Percentiles rank a stretch among this genome's conserved stretches.
Evolutionary conservation across 2,329 filamentous ascomycete species (phyloP).

Genomic region (Chaetoscypha palmicola): DNA sequence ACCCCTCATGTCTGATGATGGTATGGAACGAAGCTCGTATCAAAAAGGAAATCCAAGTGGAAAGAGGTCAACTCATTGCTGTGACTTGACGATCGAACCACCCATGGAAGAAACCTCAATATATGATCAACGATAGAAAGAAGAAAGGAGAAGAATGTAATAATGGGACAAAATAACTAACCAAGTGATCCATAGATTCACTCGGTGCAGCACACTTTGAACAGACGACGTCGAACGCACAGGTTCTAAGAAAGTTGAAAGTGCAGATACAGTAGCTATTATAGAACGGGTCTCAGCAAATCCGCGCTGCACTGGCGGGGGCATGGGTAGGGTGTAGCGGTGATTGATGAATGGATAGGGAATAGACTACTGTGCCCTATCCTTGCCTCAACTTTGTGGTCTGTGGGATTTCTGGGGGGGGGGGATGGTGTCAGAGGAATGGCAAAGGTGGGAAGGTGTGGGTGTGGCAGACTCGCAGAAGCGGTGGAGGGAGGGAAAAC

Average conservation of each 20-base stretch:
- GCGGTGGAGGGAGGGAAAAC: conserved; percentile 1
- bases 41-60: conserved; percentile 9
- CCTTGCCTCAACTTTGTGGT: conserved; percentile 14
- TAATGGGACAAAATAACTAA: conserved; percentile 8
- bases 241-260: conserved; percentile 11
- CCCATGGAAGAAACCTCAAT: conserved; percentile 13
- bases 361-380: conserved; percentile 12
- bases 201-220: conserved; percentile 14
- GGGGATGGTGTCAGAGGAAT: conserved; percentile 3
- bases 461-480: background rate
- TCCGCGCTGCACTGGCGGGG: conserved; percentile 18
- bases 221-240: conserved; percentile 19
- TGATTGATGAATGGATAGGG: conserved; percentile 10
- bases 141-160: conserved; percentile 15
- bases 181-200: conserved; percentile 24
- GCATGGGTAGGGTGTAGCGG: background rate
- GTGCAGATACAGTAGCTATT: conserved; percentile 21
- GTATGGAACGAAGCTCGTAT: conserved; percentile 3
- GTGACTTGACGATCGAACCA: conserved; percentile 11
- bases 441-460: conserved; percentile 9
- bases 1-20: conserved; percentile 18
- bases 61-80: conserved; percentile 24
- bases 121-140: conserved; percentile 17
- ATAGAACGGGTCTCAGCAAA: conserved; percentile 18
- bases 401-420: conserved; percentile 3